These are phyloP conservation scores for Corchorus capsularis DNA, from an alignment of 345 rosid genomes.

Conservation along the genomic window DNA sequence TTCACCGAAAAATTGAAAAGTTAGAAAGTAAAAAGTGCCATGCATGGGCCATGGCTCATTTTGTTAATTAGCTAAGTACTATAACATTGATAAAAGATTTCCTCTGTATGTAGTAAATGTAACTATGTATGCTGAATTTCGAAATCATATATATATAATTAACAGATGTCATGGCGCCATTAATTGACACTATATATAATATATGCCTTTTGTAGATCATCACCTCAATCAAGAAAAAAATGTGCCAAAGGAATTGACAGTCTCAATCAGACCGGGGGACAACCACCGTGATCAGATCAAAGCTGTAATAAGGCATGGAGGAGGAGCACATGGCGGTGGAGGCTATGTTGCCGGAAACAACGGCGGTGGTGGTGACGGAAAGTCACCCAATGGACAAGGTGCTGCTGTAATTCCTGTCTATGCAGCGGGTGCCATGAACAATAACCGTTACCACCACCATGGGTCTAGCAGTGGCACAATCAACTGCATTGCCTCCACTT, in stretches of 20 bases:
- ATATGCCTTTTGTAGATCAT: neutral
- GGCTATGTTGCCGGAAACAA: neutral
- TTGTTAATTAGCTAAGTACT: too few relatives aligned
- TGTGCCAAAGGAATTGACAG: neutral
- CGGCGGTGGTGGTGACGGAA: neutral
- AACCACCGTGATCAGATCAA: neutral
- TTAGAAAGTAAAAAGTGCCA: too few relatives aligned
- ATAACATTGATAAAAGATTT: too few relatives aligned
- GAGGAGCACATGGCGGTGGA: neutral
- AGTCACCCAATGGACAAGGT: neutral
- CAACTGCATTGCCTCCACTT: neutral
- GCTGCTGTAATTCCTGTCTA: neutral
- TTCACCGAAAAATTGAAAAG: too few relatives aligned
- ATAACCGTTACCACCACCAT: neutral
- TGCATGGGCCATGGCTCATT: too few relatives aligned
- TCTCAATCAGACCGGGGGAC: neutral
- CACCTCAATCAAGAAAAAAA: neutral
- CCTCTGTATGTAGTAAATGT: too few relatives aligned
- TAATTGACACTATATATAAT: too few relatives aligned
- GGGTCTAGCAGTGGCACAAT: neutral
- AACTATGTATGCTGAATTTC: neutral
- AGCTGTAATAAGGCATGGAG: neutral
- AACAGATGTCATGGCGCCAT: too few relatives aligned
- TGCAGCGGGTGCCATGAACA: neutral
- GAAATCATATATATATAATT: too few relatives aligned